Evolutionary conservation across 140 eudicot species (phyloP).

Genomic region (Flaveria floridana): DNA sequence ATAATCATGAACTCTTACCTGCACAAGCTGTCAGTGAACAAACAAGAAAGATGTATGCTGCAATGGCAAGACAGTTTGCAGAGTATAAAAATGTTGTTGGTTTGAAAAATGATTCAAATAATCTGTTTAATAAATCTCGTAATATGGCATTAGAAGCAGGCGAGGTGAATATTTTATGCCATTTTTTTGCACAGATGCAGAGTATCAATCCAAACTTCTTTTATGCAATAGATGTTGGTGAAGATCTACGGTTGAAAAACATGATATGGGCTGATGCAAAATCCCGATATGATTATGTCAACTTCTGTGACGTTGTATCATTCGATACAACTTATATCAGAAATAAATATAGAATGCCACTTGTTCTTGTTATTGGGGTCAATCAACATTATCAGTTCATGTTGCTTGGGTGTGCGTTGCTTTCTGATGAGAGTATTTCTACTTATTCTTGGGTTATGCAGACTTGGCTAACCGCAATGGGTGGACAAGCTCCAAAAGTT

Average conservation of each 20-base stretch:
- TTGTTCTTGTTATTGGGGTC: conserved; percentile 75
- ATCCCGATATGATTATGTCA: conserved; percentile 63
- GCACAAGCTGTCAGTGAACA: conserved; percentile 95
- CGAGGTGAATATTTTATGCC: conserved; percentile 49
- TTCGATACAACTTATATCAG: conserved; percentile 65
- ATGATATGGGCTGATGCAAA: conserved; percentile 81
- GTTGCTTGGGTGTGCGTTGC: conserved; percentile 75
- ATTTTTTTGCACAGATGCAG: conserved; percentile 68
- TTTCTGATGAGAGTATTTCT: conserved; percentile 56
- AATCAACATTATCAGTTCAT: conserved; percentile 87
- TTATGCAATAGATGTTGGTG: conserved; percentile 73
- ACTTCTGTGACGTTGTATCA: conserved; percentile 69
- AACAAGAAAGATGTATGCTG: conserved; percentile 83
- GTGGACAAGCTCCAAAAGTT: conserved; percentile 58
- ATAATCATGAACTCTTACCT: conserved; percentile 81
- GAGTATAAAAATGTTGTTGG: conserved; percentile 81
- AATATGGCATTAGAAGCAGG: conserved; percentile 56
- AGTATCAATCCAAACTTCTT: conserved; percentile 74
- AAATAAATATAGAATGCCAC: conserved; percentile 78
- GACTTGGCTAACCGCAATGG: conserved; percentile 78
- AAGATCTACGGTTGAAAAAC: conserved; percentile 70
- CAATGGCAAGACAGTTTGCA: conserved; percentile 87
- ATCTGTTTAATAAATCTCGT: conserved; percentile 56
- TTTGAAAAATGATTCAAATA: conserved; percentile 52
- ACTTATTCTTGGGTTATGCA: conserved; percentile 74